Conservation (phyloP, 306 rosid genomes). For the Prunus padus region DNA sequence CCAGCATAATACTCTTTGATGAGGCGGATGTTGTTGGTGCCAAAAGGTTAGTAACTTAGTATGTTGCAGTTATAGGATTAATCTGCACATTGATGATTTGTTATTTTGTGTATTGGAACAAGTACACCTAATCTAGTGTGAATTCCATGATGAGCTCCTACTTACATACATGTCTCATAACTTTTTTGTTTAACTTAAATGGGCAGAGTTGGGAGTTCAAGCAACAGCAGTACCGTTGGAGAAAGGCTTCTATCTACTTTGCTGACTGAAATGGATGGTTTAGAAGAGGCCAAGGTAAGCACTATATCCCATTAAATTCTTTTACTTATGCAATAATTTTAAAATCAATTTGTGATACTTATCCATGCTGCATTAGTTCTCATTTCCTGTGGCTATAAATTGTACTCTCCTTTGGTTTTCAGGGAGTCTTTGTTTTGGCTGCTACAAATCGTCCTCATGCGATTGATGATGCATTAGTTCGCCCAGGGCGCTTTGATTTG, state of each 20-base stretch:
- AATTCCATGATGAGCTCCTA: neutral
- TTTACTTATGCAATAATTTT: neutral
- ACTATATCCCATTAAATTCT: constrained; percentile 3
- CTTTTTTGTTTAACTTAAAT: constrained; percentile 20
- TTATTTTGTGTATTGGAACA: neutral
- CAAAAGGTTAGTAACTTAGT: constrained; percentile 62
- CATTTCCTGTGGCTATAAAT: constrained; percentile 7
- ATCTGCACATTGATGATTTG: neutral
- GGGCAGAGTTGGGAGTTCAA: constrained; percentile 76
- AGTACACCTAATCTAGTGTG: neutral
- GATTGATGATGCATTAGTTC: constrained; percentile 87
- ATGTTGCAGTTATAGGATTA: constrained; percentile 11
- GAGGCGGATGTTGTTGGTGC: constrained; percentile 89
- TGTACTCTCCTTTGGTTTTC: constrained; percentile 9
- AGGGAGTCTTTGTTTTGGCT: constrained; percentile 95
- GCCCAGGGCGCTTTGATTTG: constrained; percentile 92
- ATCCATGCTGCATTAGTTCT: constrained; percentile 9
- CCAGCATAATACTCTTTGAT: constrained; percentile 86
- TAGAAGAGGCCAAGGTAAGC: constrained; percentile 86
- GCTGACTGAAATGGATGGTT: constrained; percentile 94
- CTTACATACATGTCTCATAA: neutral
- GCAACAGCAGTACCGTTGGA: constrained; percentile 56
- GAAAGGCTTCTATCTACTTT: constrained; percentile 93
- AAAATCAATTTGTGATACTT: constrained; percentile 6
- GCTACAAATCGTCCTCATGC: constrained; percentile 95